These are phyloP conservation scores for Citrus inodora DNA, from an alignment of 345 rosid species.

Conservation along the genomic window DNA sequence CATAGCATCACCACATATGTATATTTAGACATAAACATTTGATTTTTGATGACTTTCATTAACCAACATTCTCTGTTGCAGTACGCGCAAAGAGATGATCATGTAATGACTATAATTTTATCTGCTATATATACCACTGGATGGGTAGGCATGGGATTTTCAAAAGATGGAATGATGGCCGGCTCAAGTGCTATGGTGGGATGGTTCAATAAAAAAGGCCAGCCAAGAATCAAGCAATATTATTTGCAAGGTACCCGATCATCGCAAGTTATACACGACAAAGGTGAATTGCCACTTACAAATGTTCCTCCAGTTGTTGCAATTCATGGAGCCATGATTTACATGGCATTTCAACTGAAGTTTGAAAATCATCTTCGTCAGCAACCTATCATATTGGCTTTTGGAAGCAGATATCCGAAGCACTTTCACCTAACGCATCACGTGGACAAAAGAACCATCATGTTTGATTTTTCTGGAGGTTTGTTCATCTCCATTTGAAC, in stretches of 20 bases:
- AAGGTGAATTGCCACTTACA: slow-evolving; percentile 71
- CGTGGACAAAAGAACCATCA: slow-evolving; percentile 61
- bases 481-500: background rate
- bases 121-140: slow-evolving; percentile 86
- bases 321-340: slow-evolving; percentile 69
- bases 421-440: slow-evolving; percentile 52
- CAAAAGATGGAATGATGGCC: slow-evolving; percentile 80
- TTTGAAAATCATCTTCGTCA: slow-evolving; percentile 42
- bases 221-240: slow-evolving; percentile 67
- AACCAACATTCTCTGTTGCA: slow-evolving; percentile 18
- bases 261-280: slow-evolving; percentile 61
- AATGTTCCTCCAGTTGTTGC: slow-evolving; percentile 69
- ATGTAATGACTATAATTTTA: slow-evolving; percentile 58
- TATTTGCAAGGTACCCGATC: slow-evolving; percentile 59
- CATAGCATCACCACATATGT: background rate
- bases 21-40: background rate
- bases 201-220: slow-evolving; percentile 77
- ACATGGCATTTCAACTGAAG: slow-evolving; percentile 77
- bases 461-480: slow-evolving; percentile 76
- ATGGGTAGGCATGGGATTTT: slow-evolving; percentile 93
- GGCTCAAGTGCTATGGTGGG: slow-evolving; percentile 94
- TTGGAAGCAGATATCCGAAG: slow-evolving; percentile 51
- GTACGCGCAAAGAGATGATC: slow-evolving; percentile 67
- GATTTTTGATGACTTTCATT: background rate
- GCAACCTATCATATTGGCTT: slow-evolving; percentile 70